Evolutionary conservation across 176 grass and related monocot genomes (phyloP).

Genomic region (Zoysia pacifica): DNA sequence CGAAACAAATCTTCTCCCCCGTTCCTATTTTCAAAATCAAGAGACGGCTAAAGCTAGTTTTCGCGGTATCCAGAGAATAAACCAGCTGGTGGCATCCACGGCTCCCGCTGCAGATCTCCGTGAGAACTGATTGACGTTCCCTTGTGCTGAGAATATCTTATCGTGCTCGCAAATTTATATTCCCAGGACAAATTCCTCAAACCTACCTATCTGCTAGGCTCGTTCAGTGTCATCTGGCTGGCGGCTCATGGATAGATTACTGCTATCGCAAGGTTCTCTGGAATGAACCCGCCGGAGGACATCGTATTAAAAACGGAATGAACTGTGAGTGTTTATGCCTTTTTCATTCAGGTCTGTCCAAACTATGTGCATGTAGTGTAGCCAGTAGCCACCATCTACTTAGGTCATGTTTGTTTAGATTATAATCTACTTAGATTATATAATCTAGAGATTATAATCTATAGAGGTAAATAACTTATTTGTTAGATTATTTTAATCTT

Average conservation of each 20-base stretch:
- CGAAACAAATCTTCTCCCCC: neutral
- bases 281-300: slow-evolving; percentile 5
- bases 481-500: no score
- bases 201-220: neutral
- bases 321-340: no score
- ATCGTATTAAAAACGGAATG: slow-evolving; percentile 12
- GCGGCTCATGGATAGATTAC: slow-evolving; percentile 37
- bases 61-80: slow-evolving; percentile 8
- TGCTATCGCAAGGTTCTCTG: slow-evolving; percentile 36
- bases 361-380: no score
- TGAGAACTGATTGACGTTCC: slow-evolving; percentile 31
- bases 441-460: no score
- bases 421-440: no score
- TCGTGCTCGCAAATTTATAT: slow-evolving; percentile 33
- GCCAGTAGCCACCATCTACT: no score
- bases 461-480: no score
- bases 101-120: neutral
- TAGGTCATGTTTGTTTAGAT: no score
- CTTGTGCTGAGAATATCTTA: neutral
- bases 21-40: slow-evolving; percentile 14
- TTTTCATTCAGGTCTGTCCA: no score
- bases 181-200: slow-evolving; percentile 47
- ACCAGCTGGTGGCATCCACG: slow-evolving; percentile 33
- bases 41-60: neutral
- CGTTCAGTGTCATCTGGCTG: slow-evolving; percentile 9